These are phyloP conservation scores for Saccharomycopsis fermentans DNA, from an alignment of 805 yeast genomes.

Conservation along the genomic window DNA sequence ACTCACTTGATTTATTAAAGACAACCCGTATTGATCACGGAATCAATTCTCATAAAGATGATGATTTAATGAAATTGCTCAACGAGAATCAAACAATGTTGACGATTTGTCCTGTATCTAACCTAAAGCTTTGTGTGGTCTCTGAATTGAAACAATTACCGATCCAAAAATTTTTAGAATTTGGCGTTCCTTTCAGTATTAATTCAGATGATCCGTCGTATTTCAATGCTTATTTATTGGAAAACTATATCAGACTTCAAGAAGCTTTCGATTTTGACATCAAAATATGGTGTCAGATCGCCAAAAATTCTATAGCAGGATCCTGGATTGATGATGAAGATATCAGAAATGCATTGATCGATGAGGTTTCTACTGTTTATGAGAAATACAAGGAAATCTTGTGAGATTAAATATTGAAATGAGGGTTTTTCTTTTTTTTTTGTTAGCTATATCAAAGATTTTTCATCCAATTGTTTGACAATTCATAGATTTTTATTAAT, in stretches of 20 bases:
- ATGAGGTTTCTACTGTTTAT: conserved; percentile 33
- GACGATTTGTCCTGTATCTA: conserved; percentile 70
- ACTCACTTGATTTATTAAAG: conserved; percentile 47
- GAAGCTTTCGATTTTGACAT: conserved; percentile 51
- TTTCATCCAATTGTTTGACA: too few relatives aligned
- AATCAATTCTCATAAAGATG: conserved; percentile 49
- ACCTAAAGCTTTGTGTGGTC: conserved; percentile 67
- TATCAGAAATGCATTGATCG: conserved; percentile 38
- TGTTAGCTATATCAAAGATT: too few relatives aligned
- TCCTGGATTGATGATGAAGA: conserved; percentile 63
- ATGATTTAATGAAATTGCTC: conserved; percentile 43
- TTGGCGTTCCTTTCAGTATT: conserved; percentile 59
- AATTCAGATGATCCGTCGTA: conserved; percentile 78
- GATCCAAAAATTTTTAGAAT: conserved; percentile 46
- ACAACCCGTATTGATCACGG: conserved; percentile 78
- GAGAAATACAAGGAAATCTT: conserved; percentile 26
- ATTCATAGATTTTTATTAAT: too few relatives aligned
- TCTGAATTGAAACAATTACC: conserved; percentile 60
- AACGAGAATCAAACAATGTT: conserved; percentile 47
- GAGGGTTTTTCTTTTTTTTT: too few relatives aligned
- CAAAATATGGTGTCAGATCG: conserved; percentile 54
- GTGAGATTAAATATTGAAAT: too few relatives aligned
- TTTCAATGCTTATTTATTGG: conserved; percentile 76
- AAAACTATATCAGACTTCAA: conserved; percentile 61
- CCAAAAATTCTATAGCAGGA: conserved; percentile 56